Evolutionary conservation across 805 yeast species (phyloP).

Genomic region (Priceomyces haplophilus): DNA sequence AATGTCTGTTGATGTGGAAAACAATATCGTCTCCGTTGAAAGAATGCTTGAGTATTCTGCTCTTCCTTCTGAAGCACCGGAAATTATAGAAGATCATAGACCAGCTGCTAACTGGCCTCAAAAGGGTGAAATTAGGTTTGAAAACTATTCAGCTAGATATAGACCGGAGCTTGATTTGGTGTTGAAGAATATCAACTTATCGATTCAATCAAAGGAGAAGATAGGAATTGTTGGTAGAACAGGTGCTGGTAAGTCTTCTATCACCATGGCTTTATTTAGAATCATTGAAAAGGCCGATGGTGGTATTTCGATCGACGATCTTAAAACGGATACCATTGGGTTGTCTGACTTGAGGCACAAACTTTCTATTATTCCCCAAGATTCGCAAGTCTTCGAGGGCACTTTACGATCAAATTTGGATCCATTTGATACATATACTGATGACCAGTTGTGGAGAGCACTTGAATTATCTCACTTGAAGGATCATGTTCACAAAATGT

Average conservation of each 20-base stretch:
- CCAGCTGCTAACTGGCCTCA: constrained; percentile 50
- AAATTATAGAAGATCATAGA: constrained; percentile 55
- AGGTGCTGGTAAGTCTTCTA: constrained; percentile 46
- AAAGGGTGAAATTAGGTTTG: constrained; percentile 34
- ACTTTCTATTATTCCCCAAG: constrained; percentile 45
- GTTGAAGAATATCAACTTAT: constrained; percentile 35
- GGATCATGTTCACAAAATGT: constrained; percentile 39
- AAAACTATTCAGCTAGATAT: constrained; percentile 39
- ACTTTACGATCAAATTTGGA: constrained; percentile 40
- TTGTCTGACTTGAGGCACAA: constrained; percentile 42
- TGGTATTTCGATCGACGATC: constrained; percentile 32
- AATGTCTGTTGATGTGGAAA: constrained; percentile 98
- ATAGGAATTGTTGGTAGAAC: constrained; percentile 47
- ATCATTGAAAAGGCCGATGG: constrained; percentile 41
- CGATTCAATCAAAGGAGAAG: constrained; percentile 37
- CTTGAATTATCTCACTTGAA: constrained; percentile 43
- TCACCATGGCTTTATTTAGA: constrained; percentile 43
- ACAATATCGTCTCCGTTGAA: constrained; percentile 95
- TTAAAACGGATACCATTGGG: constrained; percentile 36
- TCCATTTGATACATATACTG: constrained; percentile 34
- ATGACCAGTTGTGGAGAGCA: constrained; percentile 41
- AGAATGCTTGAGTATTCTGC: constrained; percentile 84
- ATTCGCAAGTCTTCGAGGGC: constrained; percentile 46
- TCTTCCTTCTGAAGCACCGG: constrained; percentile 84
- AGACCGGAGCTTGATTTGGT: constrained; percentile 45